A percentile compares a stretch with the other conserved stretches of the same genome.
phyloP scores from a whole-genome alignment of 306 rosid genomes.

The Citrullus colocynthis region DNA sequence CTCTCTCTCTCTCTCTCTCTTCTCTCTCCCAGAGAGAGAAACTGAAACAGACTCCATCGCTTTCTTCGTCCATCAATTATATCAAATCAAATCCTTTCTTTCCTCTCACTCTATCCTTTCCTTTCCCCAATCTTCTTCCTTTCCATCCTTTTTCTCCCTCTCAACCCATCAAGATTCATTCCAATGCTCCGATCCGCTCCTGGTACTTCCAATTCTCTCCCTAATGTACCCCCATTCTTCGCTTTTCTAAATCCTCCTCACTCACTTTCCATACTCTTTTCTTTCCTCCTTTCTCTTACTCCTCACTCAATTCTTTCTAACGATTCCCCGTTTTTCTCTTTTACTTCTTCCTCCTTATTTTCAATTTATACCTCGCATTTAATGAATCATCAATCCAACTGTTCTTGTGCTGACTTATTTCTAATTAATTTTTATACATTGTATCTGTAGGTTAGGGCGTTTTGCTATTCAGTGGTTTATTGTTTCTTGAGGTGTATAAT shows the following conservation, averaged over 20 bases:
- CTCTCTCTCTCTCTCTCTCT: background rate
- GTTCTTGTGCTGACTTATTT: background rate
- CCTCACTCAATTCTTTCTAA: no score
- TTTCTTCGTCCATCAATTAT: slow-evolving; percentile 28
- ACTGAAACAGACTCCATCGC: slow-evolving; percentile 21
- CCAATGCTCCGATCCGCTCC: slow-evolving; percentile 60
- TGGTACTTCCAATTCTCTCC: slow-evolving; percentile 30
- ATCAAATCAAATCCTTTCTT: slow-evolving; percentile 19
- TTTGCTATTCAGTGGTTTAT: background rate
- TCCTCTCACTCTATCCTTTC: background rate
- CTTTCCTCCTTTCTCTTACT: background rate
- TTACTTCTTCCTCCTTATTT: background rate
- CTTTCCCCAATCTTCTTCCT: background rate
- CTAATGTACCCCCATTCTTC: background rate
- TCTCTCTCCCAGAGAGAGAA: slow-evolving; percentile 5
- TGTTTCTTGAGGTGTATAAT: background rate
- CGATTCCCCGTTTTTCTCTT: background rate
- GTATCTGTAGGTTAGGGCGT: background rate
- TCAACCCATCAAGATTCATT: slow-evolving; percentile 21
- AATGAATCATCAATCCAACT: background rate
- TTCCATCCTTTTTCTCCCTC: background rate
- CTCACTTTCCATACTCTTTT: background rate
- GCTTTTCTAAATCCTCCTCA: background rate
- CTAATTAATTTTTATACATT: background rate
- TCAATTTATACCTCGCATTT: background rate